A percentile compares a stretch with the other conserved stretches of the same genome.
phyloP scores from a whole-genome alignment of 2,329 filamentous ascomycete species.

The Bretziella fagacearum region DNA sequence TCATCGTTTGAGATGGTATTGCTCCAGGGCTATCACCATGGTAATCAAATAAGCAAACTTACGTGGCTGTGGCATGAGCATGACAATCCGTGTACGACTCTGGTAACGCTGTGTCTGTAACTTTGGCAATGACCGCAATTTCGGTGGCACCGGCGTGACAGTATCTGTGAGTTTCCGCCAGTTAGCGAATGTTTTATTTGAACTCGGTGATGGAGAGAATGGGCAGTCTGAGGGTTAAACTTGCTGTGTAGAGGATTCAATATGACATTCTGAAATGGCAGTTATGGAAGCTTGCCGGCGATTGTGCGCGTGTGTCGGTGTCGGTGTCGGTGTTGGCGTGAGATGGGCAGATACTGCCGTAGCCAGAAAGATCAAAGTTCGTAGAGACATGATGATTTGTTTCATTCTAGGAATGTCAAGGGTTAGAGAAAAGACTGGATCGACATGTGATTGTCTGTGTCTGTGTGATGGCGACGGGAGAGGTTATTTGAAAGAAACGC shows the following conservation, averaged over 20 bases:
- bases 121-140: constrained; percentile 28
- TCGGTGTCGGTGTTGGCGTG: neutral
- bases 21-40: neutral
- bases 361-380: neutral
- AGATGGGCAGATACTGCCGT: too few species aligned
- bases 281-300: neutral
- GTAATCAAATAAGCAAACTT: constrained; percentile 20
- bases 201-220: neutral
- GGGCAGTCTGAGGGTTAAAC: neutral
- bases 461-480: too few species aligned
- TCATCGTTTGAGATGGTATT: neutral
- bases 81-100: constrained; percentile 50
- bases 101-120: constrained; percentile 38
- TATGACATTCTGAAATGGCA: constrained; percentile 11
- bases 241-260: constrained; percentile 11
- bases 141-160: constrained; percentile 29
- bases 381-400: too few species aligned
- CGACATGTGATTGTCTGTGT: too few species aligned
- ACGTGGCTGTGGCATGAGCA: constrained; percentile 40
- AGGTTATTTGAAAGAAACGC: too few species aligned
- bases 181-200: neutral
- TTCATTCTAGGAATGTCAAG: too few species aligned
- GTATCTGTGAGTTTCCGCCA: constrained; percentile 21
- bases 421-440: too few species aligned
- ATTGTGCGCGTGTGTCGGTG: neutral